Conservation (phyloP, 2,329 filamentous ascomycete species). For the Diaporthe amygdali region DNA sequence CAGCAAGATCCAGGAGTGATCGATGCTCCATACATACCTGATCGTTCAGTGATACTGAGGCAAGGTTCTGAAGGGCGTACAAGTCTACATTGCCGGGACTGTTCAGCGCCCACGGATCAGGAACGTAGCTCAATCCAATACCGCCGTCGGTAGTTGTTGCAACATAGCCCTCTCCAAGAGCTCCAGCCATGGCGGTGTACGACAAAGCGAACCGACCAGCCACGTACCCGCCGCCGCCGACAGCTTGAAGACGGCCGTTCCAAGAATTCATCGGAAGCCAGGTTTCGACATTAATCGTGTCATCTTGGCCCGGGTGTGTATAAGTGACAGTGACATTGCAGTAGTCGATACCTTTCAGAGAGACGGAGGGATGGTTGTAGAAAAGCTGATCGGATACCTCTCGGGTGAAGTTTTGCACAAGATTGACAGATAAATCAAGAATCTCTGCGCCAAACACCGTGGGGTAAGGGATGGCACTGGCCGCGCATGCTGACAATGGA, state of each 20-base stretch:
- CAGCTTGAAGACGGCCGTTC: conserved; percentile 4
- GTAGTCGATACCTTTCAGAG: conserved; percentile 19
- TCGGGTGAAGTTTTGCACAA: conserved; percentile 27
- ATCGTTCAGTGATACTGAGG: conserved; percentile 29
- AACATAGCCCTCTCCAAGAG: conserved; percentile 32
- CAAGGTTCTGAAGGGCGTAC: conserved; percentile 31
- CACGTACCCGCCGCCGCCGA: background rate
- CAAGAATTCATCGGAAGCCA: background rate
- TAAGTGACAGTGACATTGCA: conserved; percentile 17
- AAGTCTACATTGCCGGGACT: conserved; percentile 29
- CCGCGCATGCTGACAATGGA: background rate
- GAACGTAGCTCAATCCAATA: background rate
- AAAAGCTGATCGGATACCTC: conserved; percentile 6
- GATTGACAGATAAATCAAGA: conserved; percentile 20
- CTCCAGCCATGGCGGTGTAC: conserved; percentile 25
- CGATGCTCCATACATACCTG: background rate
- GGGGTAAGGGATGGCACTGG: background rate
- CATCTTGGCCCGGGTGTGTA: background rate
- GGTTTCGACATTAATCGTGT: background rate
- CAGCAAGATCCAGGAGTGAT: background rate
- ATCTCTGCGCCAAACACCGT: conserved; percentile 25
- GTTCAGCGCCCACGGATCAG: background rate
- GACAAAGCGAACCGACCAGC: conserved; percentile 17
- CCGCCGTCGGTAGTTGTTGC: conserved; percentile 34
- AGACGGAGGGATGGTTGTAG: conserved; percentile 20